Conservation (phyloP, 495 filamentous ascomycete genomes). For the Neurospora africana region DNA sequence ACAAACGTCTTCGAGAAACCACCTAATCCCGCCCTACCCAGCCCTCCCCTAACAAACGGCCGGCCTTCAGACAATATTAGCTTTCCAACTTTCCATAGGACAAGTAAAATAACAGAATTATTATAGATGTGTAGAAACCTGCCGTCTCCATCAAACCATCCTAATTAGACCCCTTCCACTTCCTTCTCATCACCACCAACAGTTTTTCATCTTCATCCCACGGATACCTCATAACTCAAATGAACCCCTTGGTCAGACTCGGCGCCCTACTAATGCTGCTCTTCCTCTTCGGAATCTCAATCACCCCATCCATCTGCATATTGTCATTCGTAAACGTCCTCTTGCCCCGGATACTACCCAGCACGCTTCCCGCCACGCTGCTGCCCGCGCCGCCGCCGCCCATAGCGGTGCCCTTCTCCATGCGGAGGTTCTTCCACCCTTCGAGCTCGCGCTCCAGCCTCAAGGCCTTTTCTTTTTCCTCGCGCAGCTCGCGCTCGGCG, state of each 20-base stretch:
- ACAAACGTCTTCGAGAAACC: not conserved
- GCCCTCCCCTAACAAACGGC: not conserved
- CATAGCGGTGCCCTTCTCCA: constrained; percentile 42
- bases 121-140: not conserved
- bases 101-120: not conserved
- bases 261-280: constrained; percentile 43
- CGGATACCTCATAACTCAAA: constrained; percentile 18
- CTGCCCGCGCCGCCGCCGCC: constrained; percentile 18
- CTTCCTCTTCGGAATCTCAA: constrained; percentile 43
- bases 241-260: constrained; percentile 47
- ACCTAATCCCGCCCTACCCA: not conserved
- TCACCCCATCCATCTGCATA: constrained; percentile 26
- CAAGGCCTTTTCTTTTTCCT: constrained; percentile 76
- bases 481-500: constrained; percentile 79
- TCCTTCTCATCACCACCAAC: not conserved
- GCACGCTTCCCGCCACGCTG: constrained; percentile 15
- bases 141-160: not conserved
- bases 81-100: not conserved
- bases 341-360: constrained; percentile 24
- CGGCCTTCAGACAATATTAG: not conserved
- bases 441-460: constrained; percentile 84
- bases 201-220: not conserved
- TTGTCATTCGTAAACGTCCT: constrained; percentile 26
- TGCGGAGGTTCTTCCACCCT: constrained; percentile 64
- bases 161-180: not conserved